Base-by-base conservation (phyloP, 2,329 filamentous ascomycete genomes). In the Epichloe coenophiala region DNA sequence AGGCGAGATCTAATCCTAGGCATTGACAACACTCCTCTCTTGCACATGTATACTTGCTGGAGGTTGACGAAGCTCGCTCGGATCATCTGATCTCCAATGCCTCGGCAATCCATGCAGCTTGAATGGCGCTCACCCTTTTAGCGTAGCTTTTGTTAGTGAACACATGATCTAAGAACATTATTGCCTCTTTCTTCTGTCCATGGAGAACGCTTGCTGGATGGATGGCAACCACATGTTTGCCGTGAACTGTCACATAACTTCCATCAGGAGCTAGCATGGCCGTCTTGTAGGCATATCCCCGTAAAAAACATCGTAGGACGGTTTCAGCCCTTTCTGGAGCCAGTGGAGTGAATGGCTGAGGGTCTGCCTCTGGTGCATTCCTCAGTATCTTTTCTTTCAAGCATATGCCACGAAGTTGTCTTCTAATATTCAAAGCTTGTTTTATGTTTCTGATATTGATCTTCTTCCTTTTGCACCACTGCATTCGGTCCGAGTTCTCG, bases 111-210 rank as follows among this genome's bases (percentile, higher is more conserved):
- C 80, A 84, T 27, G 71, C 66, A 0, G 74, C 76, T 53, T 80
- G 75, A 15, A 83, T 73, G 1, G 72, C 73, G 63, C 77, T 82
- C 53, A 83, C 80, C 62, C 79, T 83, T 83, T 82, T 83, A 0
- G 76, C 80, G 53, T 83, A 84, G 58, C 78, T 83, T 65, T 81
- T 82, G 49, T 74, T 74, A 1, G 81, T 84, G 57, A 77, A 84
- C 0, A 84, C 78, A 55, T 84, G 77, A 55, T 84, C 80, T 9
- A 84, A 61, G 54, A 83, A 84, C 79, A 84, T 80, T 60, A 84
- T 81, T 4, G 79, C 80, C 63, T 83, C 80, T 59, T 72, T 74
- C 64, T 82, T 83, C 58, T 75, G 71, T 0, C 80, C 79, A 55
- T 81, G 77, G 45, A 84, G 57, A 0, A 80, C 76, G 55, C 80